Percentiles rank a stretch among this genome's conserved stretches.
phyloP scores from a whole-genome alignment of 2,329 filamentous ascomycete species.

The Aspergillus sp. region DNA sequence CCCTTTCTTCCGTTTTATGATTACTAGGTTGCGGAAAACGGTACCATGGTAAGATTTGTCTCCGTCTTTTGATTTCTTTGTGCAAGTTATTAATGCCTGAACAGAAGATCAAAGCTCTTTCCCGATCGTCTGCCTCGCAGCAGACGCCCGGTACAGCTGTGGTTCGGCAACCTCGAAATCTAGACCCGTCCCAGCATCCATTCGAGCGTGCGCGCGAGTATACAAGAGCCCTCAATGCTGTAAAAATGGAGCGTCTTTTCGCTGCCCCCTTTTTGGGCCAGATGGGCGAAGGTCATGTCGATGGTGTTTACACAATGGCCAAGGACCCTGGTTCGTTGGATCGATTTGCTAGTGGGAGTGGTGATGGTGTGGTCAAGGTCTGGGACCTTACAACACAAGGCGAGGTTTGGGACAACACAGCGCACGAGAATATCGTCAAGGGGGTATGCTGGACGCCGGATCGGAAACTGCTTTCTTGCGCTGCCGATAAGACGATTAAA shows the following conservation, averaged over 20 bases:
- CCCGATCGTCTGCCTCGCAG: slow-evolving; percentile 46
- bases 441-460: slow-evolving; percentile 86
- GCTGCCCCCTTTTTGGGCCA: slow-evolving; percentile 80
- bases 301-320: slow-evolving; percentile 80
- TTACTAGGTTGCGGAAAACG: slow-evolving; percentile 12
- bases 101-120: slow-evolving; percentile 59
- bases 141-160: slow-evolving; percentile 48
- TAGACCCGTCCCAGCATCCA: slow-evolving; percentile 83
- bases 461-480: slow-evolving; percentile 81
- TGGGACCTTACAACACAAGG: slow-evolving; percentile 76
- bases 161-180: slow-evolving; percentile 49
- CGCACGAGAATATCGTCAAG: slow-evolving; percentile 93
- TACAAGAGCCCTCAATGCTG: slow-evolving; percentile 74
- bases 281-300: slow-evolving; percentile 86
- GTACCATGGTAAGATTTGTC: slow-evolving; percentile 31
- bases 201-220: slow-evolving; percentile 90
- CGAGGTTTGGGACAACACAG: slow-evolving; percentile 74
- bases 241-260: slow-evolving; percentile 93
- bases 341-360: slow-evolving; percentile 77
- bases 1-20: slow-evolving; percentile 14
- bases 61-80: background rate
- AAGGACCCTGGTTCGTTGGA: slow-evolving; percentile 75
- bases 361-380: slow-evolving; percentile 91
- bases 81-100: slow-evolving; percentile 10
- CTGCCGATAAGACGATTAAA: slow-evolving; percentile 82